Evolutionary conservation across 2,329 filamentous ascomycete genomes (phyloP), one percentile per base, ranked within the genome.

Genomic region (Pseudocercospora fijiensis): DNA sequence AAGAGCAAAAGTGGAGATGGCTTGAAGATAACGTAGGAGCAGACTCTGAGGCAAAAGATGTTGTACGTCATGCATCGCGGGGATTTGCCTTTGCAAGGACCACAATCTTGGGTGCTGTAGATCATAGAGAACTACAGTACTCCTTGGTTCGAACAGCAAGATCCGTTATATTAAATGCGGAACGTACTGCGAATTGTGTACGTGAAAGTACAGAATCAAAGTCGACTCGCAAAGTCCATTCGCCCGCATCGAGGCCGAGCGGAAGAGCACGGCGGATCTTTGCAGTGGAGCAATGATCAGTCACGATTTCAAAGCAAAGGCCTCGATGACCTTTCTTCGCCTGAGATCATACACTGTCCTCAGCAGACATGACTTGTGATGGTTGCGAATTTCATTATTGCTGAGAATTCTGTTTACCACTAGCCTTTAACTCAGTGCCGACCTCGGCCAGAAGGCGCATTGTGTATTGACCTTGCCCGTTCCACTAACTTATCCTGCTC

Each of bases 271-370:
- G 20, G 49, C 49, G 26, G 16, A 28, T 11, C 45, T 16, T 26
- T 11, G 11, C n/a, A 30, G 9, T 16, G 22, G 49, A 28, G 24
- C 49, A 11, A 26, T 27, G 8, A n/a, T 53, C 22, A 26, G 16
- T 24, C 24, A 18, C 49, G 49, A 53, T 53, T 53, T 53, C 49
- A 53, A 53, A 53, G 49, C 49, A 28, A 53, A 53, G 49, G 5
- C 20, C 49, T 53, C 49, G 26, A 53, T 53, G 26, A 16, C 26
- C 37, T 8, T 18, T 8, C 18, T 16, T n/a, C n/a, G 37, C 37
- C 49, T 53, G 49, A 53, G 22, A 53, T 28, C 49, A 27, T 53
- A 26, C 5, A 16, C 16, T 53, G 26, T 18, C 16, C 16, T 53
- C 24, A 16, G 22, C 49, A 26, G 6, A 49, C 20, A 49, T 24